Base-by-base conservation (phyloP, 805 yeast species). In the Candida sanyiensis region DNA sequence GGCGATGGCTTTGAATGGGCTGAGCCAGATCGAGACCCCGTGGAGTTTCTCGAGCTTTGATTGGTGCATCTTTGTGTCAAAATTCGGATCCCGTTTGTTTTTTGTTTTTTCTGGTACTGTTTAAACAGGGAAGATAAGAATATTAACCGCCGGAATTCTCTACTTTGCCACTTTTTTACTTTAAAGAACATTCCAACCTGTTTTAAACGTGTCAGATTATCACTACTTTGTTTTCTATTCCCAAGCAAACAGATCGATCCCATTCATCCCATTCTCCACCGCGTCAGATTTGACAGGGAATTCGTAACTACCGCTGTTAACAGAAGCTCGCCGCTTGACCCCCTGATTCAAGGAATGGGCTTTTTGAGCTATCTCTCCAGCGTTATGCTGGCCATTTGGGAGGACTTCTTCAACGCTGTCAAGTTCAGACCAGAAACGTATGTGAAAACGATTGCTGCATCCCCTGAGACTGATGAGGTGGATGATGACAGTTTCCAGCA, bases 1-100 rank as follows among this genome's bases (percentile, higher is more conserved):
- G 38, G 32, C 7, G 42, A 45, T 7, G 36, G 35, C 2, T 42
- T 44, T 22, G 45, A 44, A 20, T 44, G 48, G 48, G 33, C 33
- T 11, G 48, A 44, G 9, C 43, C 42, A 5, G 48, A 42, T 21
- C 31, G 35, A 15, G 45, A 42, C 25, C 45, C 43, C 12, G 33
- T 42, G 9, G 48, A 44, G 18, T 35, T 36, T 10, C 7, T 33
- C 1, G 16, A 40, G 10, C 11, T 40, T 6, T 40, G 33, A 39
- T 15, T 19, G 21, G 13, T 6, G 23, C 9, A 7, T 24, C 8
- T 17, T n/a, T 22, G 3, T 33, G 20, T 7, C 6, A 17, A 23
- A 6, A 16, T 23, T 20, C 24, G 28, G 11, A 21, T 17, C 21
- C n/a, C n/a, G 5, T 24, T 11, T 15, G 13, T 26, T 15, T 24